Evolutionary conservation across 768 basidiomycete species (phyloP).

Genomic region (Pseudohyphozyma bogoriensis): DNA sequence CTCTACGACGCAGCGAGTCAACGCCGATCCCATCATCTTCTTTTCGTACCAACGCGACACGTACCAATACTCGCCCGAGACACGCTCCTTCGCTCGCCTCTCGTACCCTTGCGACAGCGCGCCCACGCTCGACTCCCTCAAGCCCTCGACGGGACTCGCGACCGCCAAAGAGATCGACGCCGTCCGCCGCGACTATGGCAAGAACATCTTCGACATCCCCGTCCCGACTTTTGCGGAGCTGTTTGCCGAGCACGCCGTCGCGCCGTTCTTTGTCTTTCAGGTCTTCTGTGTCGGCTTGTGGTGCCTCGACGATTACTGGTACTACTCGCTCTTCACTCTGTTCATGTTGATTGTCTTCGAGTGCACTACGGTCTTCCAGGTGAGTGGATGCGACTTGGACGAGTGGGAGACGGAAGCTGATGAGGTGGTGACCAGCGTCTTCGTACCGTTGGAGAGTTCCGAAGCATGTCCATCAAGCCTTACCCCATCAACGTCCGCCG

Average conservation of each 20-base stretch:
- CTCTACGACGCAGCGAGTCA: slow-evolving; percentile 35
- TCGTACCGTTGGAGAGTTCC: slow-evolving; percentile 82
- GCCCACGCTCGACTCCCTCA: slow-evolving; percentile 55
- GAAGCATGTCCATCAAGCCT: slow-evolving; percentile 89
- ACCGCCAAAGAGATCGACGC: slow-evolving; percentile 44
- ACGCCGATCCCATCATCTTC: slow-evolving; percentile 50
- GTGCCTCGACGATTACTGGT: slow-evolving; percentile 99
- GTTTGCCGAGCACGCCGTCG: slow-evolving; percentile 90
- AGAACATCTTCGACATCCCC: slow-evolving; percentile 93
- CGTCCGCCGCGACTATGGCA: slow-evolving; percentile 63
- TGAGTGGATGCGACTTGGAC: slow-evolving; percentile 32
- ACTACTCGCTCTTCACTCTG: slow-evolving; percentile 88
- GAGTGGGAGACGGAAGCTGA: slow-evolving; percentile 1
- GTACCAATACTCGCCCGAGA: slow-evolving; percentile 57
- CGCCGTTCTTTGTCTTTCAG: slow-evolving; percentile 99
- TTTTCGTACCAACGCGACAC: slow-evolving; percentile 95
- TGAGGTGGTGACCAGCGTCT: slow-evolving; percentile 53
- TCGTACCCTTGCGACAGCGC: slow-evolving; percentile 73
- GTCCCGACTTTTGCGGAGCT: slow-evolving; percentile 87
- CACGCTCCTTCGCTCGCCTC: slow-evolving; percentile 60
- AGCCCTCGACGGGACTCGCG: slow-evolving; percentile 46
- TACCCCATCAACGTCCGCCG: slow-evolving; percentile 76
- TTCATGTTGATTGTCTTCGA: slow-evolving; percentile 99
- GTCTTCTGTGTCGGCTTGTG: slow-evolving; percentile 94
- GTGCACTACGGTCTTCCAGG: slow-evolving; percentile 98